These are phyloP conservation scores for Mucor mucedo DNA, from an alignment of 371 early-diverging fungal genomes.

Conservation along the genomic window DNA sequence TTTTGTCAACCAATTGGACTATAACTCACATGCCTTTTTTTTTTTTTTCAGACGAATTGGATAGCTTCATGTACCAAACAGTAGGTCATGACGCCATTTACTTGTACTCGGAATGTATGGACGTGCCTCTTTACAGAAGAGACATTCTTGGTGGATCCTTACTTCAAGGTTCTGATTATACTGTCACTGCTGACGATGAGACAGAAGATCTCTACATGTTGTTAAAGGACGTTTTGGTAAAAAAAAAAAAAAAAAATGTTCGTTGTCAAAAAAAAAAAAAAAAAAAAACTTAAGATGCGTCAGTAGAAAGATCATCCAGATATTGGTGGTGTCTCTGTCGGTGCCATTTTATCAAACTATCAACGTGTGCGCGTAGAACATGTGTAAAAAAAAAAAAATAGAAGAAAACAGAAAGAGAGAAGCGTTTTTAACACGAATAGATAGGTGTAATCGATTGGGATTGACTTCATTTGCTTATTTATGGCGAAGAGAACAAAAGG, in stretches of 20 bases:
- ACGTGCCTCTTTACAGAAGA: conserved; percentile 86
- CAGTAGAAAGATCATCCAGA: conserved; percentile 70
- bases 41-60: conserved; percentile 77
- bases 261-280: not conserved
- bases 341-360: conserved; percentile 98
- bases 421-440: too few species aligned
- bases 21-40: too few species aligned
- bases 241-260: not conserved
- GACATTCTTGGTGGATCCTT: conserved; percentile 81
- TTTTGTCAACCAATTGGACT: too few species aligned
- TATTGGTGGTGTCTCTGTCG: conserved; percentile 92
- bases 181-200: conserved; percentile 80
- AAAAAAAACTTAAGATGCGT: too few species aligned
- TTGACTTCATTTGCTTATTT: conserved; percentile 90
- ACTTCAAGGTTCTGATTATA: conserved; percentile 70
- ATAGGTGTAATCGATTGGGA: conserved; percentile 83
- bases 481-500: conserved; percentile 92
- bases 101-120: conserved; percentile 87
- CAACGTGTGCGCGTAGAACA: conserved; percentile 97
- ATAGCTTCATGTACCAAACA: conserved; percentile 99
- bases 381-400: conserved; percentile 63
- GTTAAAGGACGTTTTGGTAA: conserved; percentile 71
- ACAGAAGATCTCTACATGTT: conserved; percentile 95
- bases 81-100: conserved; percentile 96
- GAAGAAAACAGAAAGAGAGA: too few species aligned